phyloP scores from a whole-genome alignment of 805 yeast species.

The Debaryomyces maramus region DNA sequence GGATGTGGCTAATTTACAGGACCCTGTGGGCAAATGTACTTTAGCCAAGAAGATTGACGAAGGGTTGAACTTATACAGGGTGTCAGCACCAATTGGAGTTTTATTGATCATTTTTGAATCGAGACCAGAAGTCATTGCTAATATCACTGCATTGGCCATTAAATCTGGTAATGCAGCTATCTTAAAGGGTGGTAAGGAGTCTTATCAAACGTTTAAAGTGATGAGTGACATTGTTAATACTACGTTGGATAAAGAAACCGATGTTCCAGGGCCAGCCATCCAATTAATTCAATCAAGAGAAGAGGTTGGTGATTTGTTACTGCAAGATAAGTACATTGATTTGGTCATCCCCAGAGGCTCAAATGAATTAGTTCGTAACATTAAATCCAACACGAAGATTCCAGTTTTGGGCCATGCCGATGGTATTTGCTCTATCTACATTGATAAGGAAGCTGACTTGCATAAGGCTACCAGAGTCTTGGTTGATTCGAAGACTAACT shows the following conservation, averaged over 20 bases:
- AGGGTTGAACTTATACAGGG: slow-evolving; percentile 76
- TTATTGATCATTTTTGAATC: slow-evolving; percentile 90
- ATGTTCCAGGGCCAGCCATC: slow-evolving; percentile 77
- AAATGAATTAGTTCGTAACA: slow-evolving; percentile 81
- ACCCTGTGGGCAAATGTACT: slow-evolving; percentile 89
- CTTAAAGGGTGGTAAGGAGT: slow-evolving; percentile 96
- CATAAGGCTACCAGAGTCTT: slow-evolving; percentile 73
- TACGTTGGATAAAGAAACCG: slow-evolving; percentile 57
- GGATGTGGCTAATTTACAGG: slow-evolving; percentile 86
- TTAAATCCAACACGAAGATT: slow-evolving; percentile 85
- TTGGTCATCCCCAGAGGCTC: slow-evolving; percentile 98
- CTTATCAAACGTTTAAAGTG: slow-evolving; percentile 76
- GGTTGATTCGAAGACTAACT: slow-evolving; percentile 89
- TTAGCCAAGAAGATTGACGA: slow-evolving; percentile 85
- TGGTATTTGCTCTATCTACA: slow-evolving; percentile 88
- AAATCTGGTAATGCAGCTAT: slow-evolving; percentile 97
- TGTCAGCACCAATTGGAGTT: slow-evolving; percentile 95
- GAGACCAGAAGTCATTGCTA: slow-evolving; percentile 98
- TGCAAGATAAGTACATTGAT: slow-evolving; percentile 88
- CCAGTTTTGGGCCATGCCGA: slow-evolving; percentile 99
- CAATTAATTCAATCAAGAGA: slow-evolving; percentile 88
- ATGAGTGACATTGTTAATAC: slow-evolving; percentile 71
- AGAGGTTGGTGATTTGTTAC: slow-evolving; percentile 80
- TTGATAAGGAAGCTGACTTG: slow-evolving; percentile 76
- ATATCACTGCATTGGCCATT: slow-evolving; percentile 91